Conservation (phyloP, 1,139 yeast genomes). For the Blastobotrys aristatus region DNA sequence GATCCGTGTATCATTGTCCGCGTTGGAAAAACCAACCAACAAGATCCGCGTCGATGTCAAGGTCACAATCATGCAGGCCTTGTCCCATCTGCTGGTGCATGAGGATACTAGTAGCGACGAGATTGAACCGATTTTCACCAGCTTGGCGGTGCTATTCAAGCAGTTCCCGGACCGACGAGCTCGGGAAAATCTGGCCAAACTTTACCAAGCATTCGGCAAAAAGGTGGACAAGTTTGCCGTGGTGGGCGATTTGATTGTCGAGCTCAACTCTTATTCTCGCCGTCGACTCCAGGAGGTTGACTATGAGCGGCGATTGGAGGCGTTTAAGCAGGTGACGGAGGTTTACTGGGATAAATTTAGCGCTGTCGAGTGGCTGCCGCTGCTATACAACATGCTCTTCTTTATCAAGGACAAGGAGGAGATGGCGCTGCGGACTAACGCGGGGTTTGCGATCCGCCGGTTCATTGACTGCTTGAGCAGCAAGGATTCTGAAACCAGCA, state of each 20-base stretch:
- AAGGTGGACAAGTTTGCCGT: conserved; percentile 43
- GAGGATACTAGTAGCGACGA: conserved; percentile 53
- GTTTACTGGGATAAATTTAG: conserved; percentile 40
- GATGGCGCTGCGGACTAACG: conserved; percentile 73
- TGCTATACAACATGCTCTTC: conserved; percentile 61
- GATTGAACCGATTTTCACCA: conserved; percentile 49
- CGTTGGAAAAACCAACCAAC: conserved; percentile 58
- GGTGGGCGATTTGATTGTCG: conserved; percentile 51
- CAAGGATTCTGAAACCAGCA: conserved; percentile 20
- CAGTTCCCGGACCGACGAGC: conserved; percentile 54
- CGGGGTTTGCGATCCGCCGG: conserved; percentile 58
- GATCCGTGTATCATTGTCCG: conserved; percentile 53
- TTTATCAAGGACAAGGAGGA: conserved; percentile 78
- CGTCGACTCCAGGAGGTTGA: conserved; percentile 70
- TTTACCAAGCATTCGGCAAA: conserved; percentile 57
- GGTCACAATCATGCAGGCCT: conserved; percentile 53
- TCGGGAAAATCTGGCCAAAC: conserved; percentile 54
- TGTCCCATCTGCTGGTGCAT: conserved; percentile 49
- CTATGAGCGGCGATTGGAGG: conserved; percentile 65
- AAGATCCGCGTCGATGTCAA: conserved; percentile 53
- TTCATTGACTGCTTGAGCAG: conserved; percentile 49
- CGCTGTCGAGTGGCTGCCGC: conserved; percentile 71
- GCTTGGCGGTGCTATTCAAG: conserved; percentile 56
- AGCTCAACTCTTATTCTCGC: conserved; percentile 63
- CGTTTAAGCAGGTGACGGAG: conserved; percentile 65